Evolutionary conservation across 176 grass and related monocot genomes (phyloP), one percentile per base, ranked within the genome.

Genomic region (Ananas comosus): DNA sequence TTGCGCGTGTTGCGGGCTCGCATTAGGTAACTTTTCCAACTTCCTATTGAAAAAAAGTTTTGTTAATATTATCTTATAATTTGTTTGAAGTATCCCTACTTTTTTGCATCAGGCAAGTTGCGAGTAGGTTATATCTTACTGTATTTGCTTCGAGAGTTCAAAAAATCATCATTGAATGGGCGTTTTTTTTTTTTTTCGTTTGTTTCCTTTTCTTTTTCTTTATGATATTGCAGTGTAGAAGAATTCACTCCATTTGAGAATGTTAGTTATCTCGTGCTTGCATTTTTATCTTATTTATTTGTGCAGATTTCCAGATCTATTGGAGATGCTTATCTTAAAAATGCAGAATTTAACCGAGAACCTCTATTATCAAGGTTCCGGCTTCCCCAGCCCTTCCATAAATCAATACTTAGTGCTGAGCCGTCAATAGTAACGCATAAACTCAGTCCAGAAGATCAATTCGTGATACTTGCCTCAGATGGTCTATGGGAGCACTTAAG

Each of bases 381-480:
- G 4, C 66, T 81, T 59, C 53, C 64, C 47, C 25, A 66, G 5
- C 86, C 82, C 9, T 84, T 88, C 68, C 29, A 68, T 5, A 77
- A 51, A 67, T 73, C 82, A 64, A 78, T 88, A 74, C 65, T 88
- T 57, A 78, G 58, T 58, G 69, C 86, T 14, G 82, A 85, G 71
- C 86, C 86, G 47, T 74, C 70, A 10, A 59, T 88, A 49, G 14
- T 24, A 67, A 72, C 61, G 53, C 70, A 78, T 49, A 76, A n/a
- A 65, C 66, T 88, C 3, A 22, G 66, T 28, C 61, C 78, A 9
- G 78, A 78, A 13, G 86, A 88, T 42, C 82, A 77, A 51, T 88
- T 88, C 48, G 69, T 85, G 49, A 88, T 88, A 78, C 85, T 88
- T 71, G 86, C 82, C 1, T 88, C 81, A 16, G 78, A 85, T 78